Evolutionary conservation across 176 grass and related monocot genomes (phyloP).

Genomic region (Melocanna baccifera): DNA sequence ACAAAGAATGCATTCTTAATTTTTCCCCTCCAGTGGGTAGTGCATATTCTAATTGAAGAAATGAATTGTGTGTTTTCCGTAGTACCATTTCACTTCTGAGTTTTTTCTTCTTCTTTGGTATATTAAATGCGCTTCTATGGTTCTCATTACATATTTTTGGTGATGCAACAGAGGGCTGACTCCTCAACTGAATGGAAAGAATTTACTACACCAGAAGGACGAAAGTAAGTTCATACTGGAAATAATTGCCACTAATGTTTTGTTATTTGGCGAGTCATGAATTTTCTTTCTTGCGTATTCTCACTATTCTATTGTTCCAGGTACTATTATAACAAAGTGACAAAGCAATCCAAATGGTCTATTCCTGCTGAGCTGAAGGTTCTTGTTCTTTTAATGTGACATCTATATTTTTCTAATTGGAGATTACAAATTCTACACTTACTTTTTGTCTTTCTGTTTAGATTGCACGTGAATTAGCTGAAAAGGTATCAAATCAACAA

Average conservation of each 20-base stretch:
- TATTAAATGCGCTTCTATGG: background rate
- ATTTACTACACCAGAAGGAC: slow-evolving; percentile 76
- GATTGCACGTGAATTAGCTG: slow-evolving; percentile 84
- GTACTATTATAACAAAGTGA: slow-evolving; percentile 43
- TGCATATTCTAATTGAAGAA: slow-evolving; percentile 7
- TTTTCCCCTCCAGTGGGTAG: background rate
- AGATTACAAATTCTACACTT: background rate
- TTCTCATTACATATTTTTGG: slow-evolving; percentile 9
- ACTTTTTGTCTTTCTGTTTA: slow-evolving; percentile 37
- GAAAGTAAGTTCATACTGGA: slow-evolving; percentile 63
- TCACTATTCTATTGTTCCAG: slow-evolving; percentile 16
- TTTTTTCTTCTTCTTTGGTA: background rate
- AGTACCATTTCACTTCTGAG: background rate
- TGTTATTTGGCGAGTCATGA: slow-evolving; percentile 8
- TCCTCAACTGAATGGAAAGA: slow-evolving; percentile 97
- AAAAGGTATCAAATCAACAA: slow-evolving; percentile 52
- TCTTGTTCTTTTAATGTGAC: slow-evolving; percentile 16
- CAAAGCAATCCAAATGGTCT: slow-evolving; percentile 90
- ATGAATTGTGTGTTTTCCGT: background rate
- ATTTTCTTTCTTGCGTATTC: slow-evolving; percentile 42
- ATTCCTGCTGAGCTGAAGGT: slow-evolving; percentile 97
- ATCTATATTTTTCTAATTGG: background rate
- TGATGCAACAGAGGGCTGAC: slow-evolving; percentile 69
- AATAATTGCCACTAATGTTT: background rate
- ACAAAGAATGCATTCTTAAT: background rate